A percentile compares a stretch with the other conserved stretches of the same genome.
phyloP scores from a whole-genome alignment of 2,329 filamentous ascomycete species.

The Neofusicoccum ribis region DNA sequence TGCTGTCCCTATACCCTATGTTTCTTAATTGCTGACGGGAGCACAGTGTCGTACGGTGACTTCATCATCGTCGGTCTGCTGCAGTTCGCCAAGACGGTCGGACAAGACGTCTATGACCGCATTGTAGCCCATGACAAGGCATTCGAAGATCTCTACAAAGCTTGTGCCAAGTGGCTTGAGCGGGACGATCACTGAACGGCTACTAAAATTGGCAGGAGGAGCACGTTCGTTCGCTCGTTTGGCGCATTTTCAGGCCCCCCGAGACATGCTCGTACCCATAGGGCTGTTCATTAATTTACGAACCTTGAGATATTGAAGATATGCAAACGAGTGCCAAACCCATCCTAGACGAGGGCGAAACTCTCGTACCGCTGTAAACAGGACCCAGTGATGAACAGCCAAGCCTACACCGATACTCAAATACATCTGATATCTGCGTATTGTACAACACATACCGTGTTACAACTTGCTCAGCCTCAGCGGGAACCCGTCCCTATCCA shows the following conservation, averaged over 20 bases:
- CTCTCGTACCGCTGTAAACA: neutral
- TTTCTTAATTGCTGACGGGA: conserved; percentile 10
- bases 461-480: neutral
- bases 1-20: conserved; percentile 30
- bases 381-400: too few relatives aligned
- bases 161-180: conserved; percentile 42
- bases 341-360: neutral
- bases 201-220: neutral
- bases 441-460: neutral
- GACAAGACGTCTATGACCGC: conserved; percentile 42
- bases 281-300: neutral
- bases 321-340: neutral
- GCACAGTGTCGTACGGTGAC: conserved; percentile 40
- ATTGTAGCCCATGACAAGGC: conserved; percentile 41
- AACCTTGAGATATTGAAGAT: neutral
- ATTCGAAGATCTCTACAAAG: conserved; percentile 39
- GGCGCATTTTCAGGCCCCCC: neutral
- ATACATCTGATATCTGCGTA: neutral
- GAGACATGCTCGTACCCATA: neutral
- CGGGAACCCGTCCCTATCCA: conserved; percentile 9
- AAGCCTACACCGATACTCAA: too few relatives aligned
- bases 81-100: conserved; percentile 42
- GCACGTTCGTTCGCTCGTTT: conserved; percentile 1
- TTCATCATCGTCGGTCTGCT: conserved; percentile 57
- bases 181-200: conserved; percentile 34